phyloP scores from a whole-genome alignment of 129 eudicot species.

The Pulicaria dysenterica region DNA sequence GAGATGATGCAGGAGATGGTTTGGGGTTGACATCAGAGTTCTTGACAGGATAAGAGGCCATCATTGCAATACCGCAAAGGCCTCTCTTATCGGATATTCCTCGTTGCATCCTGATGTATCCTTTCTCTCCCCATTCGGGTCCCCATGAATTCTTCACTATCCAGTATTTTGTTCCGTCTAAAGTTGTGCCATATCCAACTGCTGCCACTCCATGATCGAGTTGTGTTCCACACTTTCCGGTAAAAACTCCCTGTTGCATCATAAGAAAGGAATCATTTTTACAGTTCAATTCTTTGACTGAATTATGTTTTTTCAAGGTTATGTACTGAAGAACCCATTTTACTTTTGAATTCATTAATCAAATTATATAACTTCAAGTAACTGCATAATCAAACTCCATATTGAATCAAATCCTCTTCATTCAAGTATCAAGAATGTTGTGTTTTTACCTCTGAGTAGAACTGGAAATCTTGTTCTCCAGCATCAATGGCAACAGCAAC shows the following conservation, averaged over 20 bases:
- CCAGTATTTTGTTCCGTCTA: slow-evolving; percentile 88
- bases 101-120: slow-evolving; percentile 64
- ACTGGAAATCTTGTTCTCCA: slow-evolving; percentile 70
- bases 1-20: slow-evolving; percentile 24
- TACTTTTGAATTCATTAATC: neutral
- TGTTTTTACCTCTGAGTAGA: slow-evolving; percentile 76
- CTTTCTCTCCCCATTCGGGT: slow-evolving; percentile 65
- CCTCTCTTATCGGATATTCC: slow-evolving; percentile 46
- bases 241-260: slow-evolving; percentile 60
- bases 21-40: slow-evolving; percentile 40
- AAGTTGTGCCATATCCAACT: slow-evolving; percentile 56
- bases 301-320: slow-evolving; percentile 1
- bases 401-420: too few species aligned
- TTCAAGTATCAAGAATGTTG: too few species aligned
- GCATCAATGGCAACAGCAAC: slow-evolving; percentile 89
- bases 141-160: slow-evolving; percentile 68
- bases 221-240: slow-evolving; percentile 72
- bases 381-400: too few species aligned
- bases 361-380: neutral
- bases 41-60: slow-evolving; percentile 55
- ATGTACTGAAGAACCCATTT: neutral
- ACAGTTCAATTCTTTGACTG: neutral
- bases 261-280: neutral
- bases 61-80: slow-evolving; percentile 57
- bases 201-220: slow-evolving; percentile 87